Base-by-base conservation (phyloP, 2,329 filamentous ascomycete genomes). In the Colletotrichum sp. region DNA sequence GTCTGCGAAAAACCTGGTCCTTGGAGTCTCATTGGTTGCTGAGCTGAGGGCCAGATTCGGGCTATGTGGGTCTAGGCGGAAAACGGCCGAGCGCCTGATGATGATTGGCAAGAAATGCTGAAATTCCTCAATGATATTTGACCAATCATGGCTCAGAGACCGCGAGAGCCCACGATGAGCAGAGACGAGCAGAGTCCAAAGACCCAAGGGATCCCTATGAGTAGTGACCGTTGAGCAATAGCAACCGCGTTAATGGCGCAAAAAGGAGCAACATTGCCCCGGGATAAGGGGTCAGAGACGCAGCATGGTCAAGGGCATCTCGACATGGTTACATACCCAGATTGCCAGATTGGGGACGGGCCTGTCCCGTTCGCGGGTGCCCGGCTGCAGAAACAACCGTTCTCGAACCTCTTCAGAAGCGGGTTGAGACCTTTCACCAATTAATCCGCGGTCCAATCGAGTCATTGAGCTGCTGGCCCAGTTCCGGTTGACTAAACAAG, bases 21-120 rank as follows among this genome's bases (percentile, higher is more conserved):
- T 77, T 76, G 79, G 72, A 63, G 34, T 66, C 72, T 83, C 79
- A 85, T 85, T 85, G 83, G 83, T 28, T 57, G 44, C 57, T 75
- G 75, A 44, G 39, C 52, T 72, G 63, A 57, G 63, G 77, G 80
- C 78, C 79, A 72, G 52, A 75, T 39, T 68, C 13, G 49, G 65
- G 30, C 65, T 39, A 72, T 55, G 69, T 65, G 75, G 73, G 72
- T 32, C 70, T 32, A 34, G 70, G 13, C 67, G 62, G 57, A 52
- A 68, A 70, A 62, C 39, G 71, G 60, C 66, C 68, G 65, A 68
- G 13, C 32, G 21, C 34, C 34, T 62, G 8, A 44, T 57, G 18
- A 10, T 77, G 68, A 78, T 78, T 78, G 77, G 77, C 67, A 70
- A 67, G 44, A 77, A 77, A 77, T 75, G 39, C 66, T 34, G 28